Conservation (phyloP, 75 land plant genomes). For the Selaginella moellendorffii region DNA sequence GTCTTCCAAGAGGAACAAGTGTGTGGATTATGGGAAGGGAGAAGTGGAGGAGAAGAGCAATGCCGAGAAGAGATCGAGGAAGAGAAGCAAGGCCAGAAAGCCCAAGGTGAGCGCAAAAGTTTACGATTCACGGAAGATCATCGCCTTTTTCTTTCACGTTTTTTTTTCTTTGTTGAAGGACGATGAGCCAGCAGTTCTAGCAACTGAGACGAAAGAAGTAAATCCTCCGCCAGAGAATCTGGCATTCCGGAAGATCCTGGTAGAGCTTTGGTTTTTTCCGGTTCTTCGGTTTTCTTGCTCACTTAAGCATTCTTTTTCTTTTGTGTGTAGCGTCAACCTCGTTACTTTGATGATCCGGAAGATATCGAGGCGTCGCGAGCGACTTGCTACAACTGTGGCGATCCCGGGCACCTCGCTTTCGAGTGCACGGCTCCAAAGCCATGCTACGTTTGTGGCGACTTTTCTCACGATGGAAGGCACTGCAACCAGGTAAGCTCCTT, state of each 20-base stretch:
- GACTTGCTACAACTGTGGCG: slow-evolving; percentile 62
- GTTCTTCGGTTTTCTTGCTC: not conserved
- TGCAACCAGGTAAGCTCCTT: slow-evolving; percentile 42
- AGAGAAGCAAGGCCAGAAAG: not conserved
- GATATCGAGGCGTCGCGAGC: slow-evolving; percentile 16
- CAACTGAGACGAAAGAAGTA: not conserved
- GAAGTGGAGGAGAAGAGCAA: not conserved
- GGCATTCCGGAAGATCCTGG: no score
- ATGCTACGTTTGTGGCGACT: slow-evolving; percentile 69
- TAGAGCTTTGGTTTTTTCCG: no score
- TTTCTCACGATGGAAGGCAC: slow-evolving; percentile 41
- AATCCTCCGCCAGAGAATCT: not conserved
- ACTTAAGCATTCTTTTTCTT: not conserved
- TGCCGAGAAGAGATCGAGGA: not conserved
- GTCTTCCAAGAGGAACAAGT: not conserved
- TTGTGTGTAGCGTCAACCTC: slow-evolving; percentile 54
- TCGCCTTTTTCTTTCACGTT: no score
- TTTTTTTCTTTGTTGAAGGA: no score
- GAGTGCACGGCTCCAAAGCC: slow-evolving; percentile 58
- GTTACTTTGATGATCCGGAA: slow-evolving; percentile 72
- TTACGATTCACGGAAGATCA: slow-evolving; percentile 10
- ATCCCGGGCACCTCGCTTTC: slow-evolving; percentile 46
- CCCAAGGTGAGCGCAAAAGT: not conserved
- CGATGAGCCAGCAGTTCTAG: not conserved
- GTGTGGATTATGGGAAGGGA: not conserved